Evolutionary conservation across 2,329 filamentous ascomycete species (phyloP).

Genomic region (Berkeleyomyces rouxiae): DNA sequence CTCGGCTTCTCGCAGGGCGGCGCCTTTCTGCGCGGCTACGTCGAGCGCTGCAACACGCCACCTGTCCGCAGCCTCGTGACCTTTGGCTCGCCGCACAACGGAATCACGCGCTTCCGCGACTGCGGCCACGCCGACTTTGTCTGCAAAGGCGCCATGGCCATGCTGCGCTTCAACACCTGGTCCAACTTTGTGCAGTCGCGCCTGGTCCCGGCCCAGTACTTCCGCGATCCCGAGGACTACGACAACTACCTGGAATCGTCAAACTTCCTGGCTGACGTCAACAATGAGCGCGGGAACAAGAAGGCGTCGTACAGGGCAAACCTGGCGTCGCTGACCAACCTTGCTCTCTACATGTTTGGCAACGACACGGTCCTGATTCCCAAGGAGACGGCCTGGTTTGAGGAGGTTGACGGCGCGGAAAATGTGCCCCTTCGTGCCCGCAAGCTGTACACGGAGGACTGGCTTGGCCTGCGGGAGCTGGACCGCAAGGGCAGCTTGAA

Average conservation of each 20-base stretch:
- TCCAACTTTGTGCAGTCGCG: constrained; percentile 56
- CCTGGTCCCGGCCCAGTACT: constrained; percentile 91
- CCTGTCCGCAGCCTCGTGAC: constrained; percentile 67
- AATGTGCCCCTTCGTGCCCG: constrained; percentile 52
- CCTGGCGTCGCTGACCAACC: constrained; percentile 51
- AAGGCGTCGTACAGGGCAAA: constrained; percentile 58
- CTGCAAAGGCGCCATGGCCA: constrained; percentile 62
- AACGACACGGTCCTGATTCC: constrained; percentile 76
- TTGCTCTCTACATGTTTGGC: constrained; percentile 81
- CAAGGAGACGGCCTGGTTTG: constrained; percentile 83
- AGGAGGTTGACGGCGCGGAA: constrained; percentile 60
- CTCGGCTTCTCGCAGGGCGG: constrained; percentile 92
- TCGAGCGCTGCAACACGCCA: constrained; percentile 70
- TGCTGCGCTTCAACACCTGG: constrained; percentile 72
- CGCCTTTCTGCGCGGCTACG: constrained; percentile 81
- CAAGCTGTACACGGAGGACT: constrained; percentile 72
- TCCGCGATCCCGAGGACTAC: constrained; percentile 53
- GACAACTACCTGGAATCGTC: constrained; percentile 61
- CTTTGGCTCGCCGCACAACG: constrained; percentile 83
- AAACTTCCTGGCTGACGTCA: constrained; percentile 87
- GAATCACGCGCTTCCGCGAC: constrained; percentile 65
- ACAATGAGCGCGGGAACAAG: constrained; percentile 71
- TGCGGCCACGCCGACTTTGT: constrained; percentile 60
- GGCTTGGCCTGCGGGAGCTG: constrained; percentile 68
- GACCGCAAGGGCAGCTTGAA: constrained; percentile 64